A percentile compares a stretch with the other conserved stretches of the same genome.
These are phyloP conservation scores for Crithidia brevicula DNA, from an alignment of 208 protist genomes.

Conservation along the genomic window DNA sequence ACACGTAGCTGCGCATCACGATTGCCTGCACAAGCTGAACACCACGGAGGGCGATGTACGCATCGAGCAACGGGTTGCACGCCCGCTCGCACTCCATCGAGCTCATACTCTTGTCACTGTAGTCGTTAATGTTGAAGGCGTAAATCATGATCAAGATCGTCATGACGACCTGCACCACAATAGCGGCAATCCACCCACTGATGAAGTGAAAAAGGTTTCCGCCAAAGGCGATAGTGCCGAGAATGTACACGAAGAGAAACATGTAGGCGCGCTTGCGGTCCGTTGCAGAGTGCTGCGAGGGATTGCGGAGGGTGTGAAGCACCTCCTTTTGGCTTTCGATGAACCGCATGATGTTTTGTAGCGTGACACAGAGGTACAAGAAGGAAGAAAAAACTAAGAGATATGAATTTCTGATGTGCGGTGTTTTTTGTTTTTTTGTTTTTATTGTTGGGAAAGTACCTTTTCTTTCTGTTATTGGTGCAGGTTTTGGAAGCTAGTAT, in stretches of 20 bases:
- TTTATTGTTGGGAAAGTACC: no score
- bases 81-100: constrained; percentile 84
- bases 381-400: no score
- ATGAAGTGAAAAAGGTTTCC: constrained; percentile 77
- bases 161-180: constrained; percentile 69
- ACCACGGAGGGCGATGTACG: constrained; percentile 63
- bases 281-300: constrained; percentile 66
- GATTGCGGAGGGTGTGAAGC: constrained; percentile 61
- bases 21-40: constrained; percentile 71
- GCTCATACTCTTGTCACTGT: constrained; percentile 72
- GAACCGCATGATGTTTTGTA: constrained; percentile 54
- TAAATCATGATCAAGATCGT: constrained; percentile 75
- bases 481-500: no score
- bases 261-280: constrained; percentile 86
- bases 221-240: constrained; percentile 56
- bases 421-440: no score
- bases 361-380: no score
- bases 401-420: no score
- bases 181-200: constrained; percentile 70
- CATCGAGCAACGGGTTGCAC: constrained; percentile 79
- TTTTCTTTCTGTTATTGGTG: no score
- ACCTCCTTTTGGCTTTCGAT: constrained; percentile 80
- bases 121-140: constrained; percentile 83
- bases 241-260: constrained; percentile 75
- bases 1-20: constrained; percentile 51